Conservation (phyloP, 2,329 filamentous ascomycete genomes). For the Pestalotiopsis sp. region DNA sequence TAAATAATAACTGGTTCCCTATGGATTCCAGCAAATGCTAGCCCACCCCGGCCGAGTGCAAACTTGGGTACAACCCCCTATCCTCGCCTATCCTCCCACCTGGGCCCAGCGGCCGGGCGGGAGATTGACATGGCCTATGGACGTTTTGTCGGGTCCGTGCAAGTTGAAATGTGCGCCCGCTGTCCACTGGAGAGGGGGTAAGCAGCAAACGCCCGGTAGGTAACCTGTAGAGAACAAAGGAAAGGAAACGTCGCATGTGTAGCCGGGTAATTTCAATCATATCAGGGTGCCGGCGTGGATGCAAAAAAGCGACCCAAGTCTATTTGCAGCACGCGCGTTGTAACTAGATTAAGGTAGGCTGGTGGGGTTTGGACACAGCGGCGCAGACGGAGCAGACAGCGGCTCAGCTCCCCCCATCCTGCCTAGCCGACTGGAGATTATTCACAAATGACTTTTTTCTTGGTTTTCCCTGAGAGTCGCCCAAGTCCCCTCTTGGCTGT, state of each 20-base stretch:
- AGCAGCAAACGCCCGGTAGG: background rate
- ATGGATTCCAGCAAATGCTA: background rate
- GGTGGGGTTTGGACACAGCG: background rate
- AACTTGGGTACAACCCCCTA: background rate
- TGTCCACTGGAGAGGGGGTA: background rate
- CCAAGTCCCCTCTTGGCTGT: background rate
- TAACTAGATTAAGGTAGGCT: slow-evolving; percentile 6
- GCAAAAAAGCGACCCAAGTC: background rate
- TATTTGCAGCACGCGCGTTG: slow-evolving; percentile 9
- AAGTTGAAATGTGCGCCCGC: background rate
- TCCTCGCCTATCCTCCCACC: background rate
- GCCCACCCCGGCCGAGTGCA: background rate
- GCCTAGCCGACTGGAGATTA: background rate
- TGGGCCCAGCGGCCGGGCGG: background rate
- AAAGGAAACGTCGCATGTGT: background rate
- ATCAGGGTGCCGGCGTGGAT: background rate
- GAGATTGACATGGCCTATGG: background rate
- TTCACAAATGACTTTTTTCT: background rate
- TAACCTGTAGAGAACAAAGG: background rate
- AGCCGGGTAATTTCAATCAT: background rate
- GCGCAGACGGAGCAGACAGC: background rate
- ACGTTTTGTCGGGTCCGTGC: background rate
- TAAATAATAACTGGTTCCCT: background rate
- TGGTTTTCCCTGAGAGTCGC: background rate
- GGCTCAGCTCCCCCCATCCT: background rate